These are phyloP conservation scores for Silybum marianum DNA, from an alignment of 129 eudicot genomes.

Conservation along the genomic window DNA sequence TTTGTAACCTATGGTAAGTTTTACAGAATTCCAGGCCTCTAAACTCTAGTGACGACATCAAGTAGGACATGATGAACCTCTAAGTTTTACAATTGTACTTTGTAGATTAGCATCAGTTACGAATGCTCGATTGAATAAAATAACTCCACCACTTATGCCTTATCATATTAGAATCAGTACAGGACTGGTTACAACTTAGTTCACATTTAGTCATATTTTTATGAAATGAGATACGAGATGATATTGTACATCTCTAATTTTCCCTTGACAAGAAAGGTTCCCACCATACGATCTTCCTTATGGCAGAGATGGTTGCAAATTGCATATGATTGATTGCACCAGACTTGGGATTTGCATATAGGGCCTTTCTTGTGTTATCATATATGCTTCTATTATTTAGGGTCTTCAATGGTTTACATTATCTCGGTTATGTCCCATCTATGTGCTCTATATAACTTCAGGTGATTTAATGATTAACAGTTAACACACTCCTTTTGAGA, in stretches of 20 bases:
- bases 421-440: not conserved
- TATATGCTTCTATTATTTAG: not conserved
- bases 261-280: not conserved
- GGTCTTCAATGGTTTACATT: not conserved
- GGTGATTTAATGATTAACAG: not conserved
- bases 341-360: not conserved
- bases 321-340: not conserved
- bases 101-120: not conserved
- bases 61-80: not conserved
- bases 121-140: not conserved
- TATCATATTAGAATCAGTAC: not conserved
- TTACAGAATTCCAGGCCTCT: not conserved
- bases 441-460: not conserved
- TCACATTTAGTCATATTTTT: not conserved
- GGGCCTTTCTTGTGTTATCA: not conserved
- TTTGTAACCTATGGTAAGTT: not conserved
- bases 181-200: not conserved
- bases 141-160: not conserved
- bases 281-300: not conserved
- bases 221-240: not conserved
- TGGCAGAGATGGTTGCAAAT: not conserved
- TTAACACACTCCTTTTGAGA: not conserved
- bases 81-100: too few relatives aligned
- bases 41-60: not conserved
- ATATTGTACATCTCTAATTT: not conserved